Conservation (phyloP, 352 stramenopile genomes). For the Pythium insidiosum region DNA sequence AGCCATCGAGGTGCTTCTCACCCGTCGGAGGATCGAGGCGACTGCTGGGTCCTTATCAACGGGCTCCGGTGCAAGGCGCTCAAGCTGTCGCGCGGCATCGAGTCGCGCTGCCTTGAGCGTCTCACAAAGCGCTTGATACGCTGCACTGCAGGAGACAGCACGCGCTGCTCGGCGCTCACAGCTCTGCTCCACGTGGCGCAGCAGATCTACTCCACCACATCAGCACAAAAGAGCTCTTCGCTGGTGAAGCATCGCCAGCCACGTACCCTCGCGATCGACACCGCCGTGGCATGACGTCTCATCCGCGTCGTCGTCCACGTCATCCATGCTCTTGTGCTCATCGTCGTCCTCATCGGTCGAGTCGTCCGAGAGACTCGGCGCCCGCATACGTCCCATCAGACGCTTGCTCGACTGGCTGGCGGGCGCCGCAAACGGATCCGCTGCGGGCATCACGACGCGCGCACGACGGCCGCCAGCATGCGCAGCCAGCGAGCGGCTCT, state of each 20-base stretch:
- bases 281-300: slow-evolving; percentile 22
- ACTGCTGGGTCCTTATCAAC: slow-evolving; percentile 7
- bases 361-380: too few species aligned
- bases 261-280: neutral
- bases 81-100: slow-evolving; percentile 44
- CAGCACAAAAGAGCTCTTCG: neutral
- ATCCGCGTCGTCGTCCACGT: slow-evolving; percentile 11
- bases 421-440: slow-evolving; percentile 5
- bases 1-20: too few species aligned
- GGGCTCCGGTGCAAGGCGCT: too few species aligned
- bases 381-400: too few species aligned
- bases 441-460: too few species aligned
- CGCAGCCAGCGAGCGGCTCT: too few species aligned
- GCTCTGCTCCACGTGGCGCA: slow-evolving; percentile 47
- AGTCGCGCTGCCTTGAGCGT: slow-evolving; percentile 47
- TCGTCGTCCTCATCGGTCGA: slow-evolving; percentile 30
- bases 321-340: slow-evolving; percentile 18
- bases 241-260: neutral
- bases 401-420: slow-evolving; percentile 1
- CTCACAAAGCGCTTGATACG: slow-evolving; percentile 51
- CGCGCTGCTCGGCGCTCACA: slow-evolving; percentile 54
- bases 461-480: too few species aligned
- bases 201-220: slow-evolving; percentile 24
- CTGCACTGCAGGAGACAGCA: slow-evolving; percentile 37
- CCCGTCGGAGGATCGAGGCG: slow-evolving; percentile 19